Base-by-base conservation (phyloP, 495 filamentous ascomycete species). In the Durotheca rogersii region DNA sequence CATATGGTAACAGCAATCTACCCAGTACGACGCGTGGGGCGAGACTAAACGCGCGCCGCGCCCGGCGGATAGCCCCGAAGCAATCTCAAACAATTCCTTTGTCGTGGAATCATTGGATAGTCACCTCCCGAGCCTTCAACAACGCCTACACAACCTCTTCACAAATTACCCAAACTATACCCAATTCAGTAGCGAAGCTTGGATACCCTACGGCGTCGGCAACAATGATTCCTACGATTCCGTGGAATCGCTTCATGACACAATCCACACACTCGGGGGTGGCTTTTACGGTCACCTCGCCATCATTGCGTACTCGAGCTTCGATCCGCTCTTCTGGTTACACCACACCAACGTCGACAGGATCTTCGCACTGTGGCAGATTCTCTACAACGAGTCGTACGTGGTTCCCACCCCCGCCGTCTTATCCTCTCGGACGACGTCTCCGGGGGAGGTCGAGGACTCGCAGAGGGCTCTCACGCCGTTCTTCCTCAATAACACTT, bases 281-380 rank as follows among this genome's bases (percentile, higher is more conserved):
- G 72, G 72, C 6, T 56, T 47, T 39, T 69, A 56, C 55, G 84
- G 86, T 0, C 84, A 88, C 58, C 86, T 89, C 83, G 70, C 73
- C 2, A 75, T 75, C 51, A 72, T 85, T 18, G 76, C 78, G 0
- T 86, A 81, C 51, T 82, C 87, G 3, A 79, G 80, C 11, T 90
- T 87, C 53, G 87, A 90, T 58, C 86, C 87, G 0, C 71, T 87
- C 30, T 91, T 90, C 67, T 87, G 80, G 66, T 67, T 90, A 3
- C 87, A 90, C 41, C 73, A 79, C 44, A 65, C 72, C 30, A 84
- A 81, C 51, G 73, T 89, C 12, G 88, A 91, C 56, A 76, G 87
- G 2, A 64, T 81, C 35, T 82, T 85, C 53, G 78, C 87, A 5
- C 79, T 90, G 38, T 91, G 86, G 85, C 86, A 90, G 66, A 71